Evolutionary conservation across 2,329 filamentous ascomycete species (phyloP).

Genomic region (Septoria petroselini): DNA sequence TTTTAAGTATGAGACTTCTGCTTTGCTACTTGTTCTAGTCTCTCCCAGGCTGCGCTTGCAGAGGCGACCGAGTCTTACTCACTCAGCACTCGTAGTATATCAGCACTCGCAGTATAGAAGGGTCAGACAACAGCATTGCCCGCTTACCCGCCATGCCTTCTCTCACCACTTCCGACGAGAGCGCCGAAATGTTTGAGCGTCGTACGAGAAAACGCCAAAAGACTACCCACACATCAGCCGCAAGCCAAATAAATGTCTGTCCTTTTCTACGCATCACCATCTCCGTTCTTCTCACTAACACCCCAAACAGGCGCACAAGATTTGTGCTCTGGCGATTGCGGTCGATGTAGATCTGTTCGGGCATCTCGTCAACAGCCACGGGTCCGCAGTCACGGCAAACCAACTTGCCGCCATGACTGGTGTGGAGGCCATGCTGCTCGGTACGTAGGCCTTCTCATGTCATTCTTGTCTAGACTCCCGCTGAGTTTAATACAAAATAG

Average conservation of each 20-base stretch:
- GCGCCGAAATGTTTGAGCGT: no score
- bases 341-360: conserved; percentile 7
- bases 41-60: background rate
- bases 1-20: no score
- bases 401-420: conserved; percentile 4
- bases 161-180: no score
- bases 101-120: no score
- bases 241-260: background rate
- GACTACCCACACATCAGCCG: no score
- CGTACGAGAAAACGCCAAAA: no score
- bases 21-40: background rate
- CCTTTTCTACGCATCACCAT: background rate
- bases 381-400: background rate
- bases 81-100: no score
- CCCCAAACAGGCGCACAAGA: background rate
- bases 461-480: no score
- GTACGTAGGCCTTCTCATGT: background rate
- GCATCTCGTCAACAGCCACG: background rate
- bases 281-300: background rate
- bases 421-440: background rate
- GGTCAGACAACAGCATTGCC: no score
- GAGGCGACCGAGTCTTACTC: no score
- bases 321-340: conserved; percentile 7
- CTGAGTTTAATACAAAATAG: background rate
- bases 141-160: no score